These are phyloP conservation scores for Boechera retrofracta DNA, from an alignment of 345 rosid species.

Conservation along the genomic window DNA sequence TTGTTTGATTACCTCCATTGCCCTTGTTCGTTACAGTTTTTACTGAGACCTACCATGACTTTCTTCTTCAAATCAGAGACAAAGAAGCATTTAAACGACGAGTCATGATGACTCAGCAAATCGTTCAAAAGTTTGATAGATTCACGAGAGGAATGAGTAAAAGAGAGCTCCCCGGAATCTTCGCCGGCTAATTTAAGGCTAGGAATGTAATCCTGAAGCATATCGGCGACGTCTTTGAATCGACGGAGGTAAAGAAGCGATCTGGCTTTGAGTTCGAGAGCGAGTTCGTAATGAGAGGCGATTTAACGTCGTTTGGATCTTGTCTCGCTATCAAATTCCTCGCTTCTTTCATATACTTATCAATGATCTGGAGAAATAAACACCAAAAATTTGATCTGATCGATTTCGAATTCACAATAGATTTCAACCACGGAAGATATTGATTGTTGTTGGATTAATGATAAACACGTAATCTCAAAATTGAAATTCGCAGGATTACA, in stretches of 20 bases:
- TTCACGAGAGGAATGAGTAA: constrained; percentile 43
- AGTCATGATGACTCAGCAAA: constrained; percentile 39
- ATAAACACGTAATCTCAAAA: too few species aligned
- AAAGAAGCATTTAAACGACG: constrained; percentile 84
- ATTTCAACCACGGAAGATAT: neutral
- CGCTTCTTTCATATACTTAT: constrained; percentile 80
- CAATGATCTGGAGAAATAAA: constrained; percentile 58
- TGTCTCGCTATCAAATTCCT: constrained; percentile 66
- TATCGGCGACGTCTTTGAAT: constrained; percentile 49
- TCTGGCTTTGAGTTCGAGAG: constrained; percentile 55
- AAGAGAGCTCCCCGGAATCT: constrained; percentile 43
- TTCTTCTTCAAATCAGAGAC: constrained; percentile 92
- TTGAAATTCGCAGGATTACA: too few species aligned
- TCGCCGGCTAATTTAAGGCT: constrained; percentile 43
- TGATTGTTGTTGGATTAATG: too few species aligned
- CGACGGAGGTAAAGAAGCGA: constrained; percentile 48
- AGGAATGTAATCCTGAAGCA: neutral
- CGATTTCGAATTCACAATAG: neutral
- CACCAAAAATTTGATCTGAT: constrained; percentile 14
- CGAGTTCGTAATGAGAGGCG: constrained; percentile 71
- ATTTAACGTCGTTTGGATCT: constrained; percentile 63
- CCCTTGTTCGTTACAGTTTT: constrained; percentile 77
- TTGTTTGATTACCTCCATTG: constrained; percentile 73
- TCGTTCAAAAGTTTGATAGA: constrained; percentile 60
- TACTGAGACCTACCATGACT: constrained; percentile 80